Conservation (phyloP, 306 rosid species). For the Glycyrrhiza uralensis region DNA sequence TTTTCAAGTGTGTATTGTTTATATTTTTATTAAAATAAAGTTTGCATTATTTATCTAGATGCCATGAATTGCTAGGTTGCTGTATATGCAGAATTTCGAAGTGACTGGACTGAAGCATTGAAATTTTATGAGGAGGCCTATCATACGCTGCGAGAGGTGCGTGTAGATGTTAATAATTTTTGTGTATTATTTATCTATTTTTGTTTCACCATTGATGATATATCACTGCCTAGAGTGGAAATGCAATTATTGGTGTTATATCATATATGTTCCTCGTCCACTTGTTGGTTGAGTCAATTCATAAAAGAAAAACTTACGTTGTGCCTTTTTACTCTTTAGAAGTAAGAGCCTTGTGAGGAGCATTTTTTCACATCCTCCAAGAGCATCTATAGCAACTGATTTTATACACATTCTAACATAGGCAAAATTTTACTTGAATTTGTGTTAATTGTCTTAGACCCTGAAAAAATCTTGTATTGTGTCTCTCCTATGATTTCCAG, state of each 20-base stretch:
- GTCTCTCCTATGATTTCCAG: slow-evolving; percentile 15
- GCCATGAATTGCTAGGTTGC: slow-evolving; percentile 73
- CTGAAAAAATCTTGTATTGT: neutral
- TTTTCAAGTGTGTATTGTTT: slow-evolving; percentile 19
- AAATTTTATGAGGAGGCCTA: slow-evolving; percentile 92
- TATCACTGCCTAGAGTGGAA: neutral
- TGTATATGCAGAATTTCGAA: slow-evolving; percentile 89
- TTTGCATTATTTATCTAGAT: slow-evolving; percentile 42
- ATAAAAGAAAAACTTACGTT: neutral
- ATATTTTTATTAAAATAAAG: slow-evolving; percentile 16
- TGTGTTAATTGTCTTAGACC: neutral
- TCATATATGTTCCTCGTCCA: neutral
- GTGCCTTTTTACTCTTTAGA: neutral
- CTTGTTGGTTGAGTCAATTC: slow-evolving; percentile 11
- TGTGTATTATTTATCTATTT: slow-evolving; percentile 5
- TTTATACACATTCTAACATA: neutral
- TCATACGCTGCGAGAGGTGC: slow-evolving; percentile 80
- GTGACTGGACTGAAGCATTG: slow-evolving; percentile 92
- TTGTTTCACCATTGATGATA: slow-evolving; percentile 13
- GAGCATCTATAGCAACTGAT: neutral
- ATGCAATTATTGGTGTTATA: neutral
- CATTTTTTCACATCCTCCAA: neutral
- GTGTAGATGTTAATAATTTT: neutral
- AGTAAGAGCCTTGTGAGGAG: neutral
- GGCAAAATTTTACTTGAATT: neutral